A percentile compares a stretch with the other conserved stretches of the same genome.
These are phyloP conservation scores for Pseudogymnoascus sp. DNA, from an alignment of 2,329 filamentous ascomycete genomes.

Conservation along the genomic window DNA sequence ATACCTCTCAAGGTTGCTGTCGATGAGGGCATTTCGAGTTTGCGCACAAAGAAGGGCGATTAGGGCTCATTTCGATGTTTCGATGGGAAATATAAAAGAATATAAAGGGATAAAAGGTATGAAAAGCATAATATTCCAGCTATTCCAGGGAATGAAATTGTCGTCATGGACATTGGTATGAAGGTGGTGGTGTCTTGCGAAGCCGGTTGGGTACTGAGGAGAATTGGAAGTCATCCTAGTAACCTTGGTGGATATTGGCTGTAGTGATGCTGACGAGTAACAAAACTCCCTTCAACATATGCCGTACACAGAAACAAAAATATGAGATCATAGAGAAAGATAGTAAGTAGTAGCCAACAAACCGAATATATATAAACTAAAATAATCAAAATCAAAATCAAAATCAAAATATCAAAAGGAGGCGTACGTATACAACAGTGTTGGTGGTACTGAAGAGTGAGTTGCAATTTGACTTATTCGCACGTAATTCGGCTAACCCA, in stretches of 20 bases:
- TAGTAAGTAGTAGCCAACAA: not conserved
- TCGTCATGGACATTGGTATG: not conserved
- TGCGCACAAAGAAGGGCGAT: not conserved
- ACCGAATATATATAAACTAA: not conserved
- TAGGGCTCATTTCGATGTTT: not conserved
- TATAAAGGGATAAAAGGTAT: not conserved
- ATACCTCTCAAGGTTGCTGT: slow-evolving; percentile 2
- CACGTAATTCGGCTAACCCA: not conserved
- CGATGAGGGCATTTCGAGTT: not conserved
- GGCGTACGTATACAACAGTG: not conserved
- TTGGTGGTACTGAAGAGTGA: not conserved
- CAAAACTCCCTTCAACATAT: not conserved
- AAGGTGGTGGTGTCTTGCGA: not conserved
- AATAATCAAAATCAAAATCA: not conserved
- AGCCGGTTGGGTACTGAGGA: not conserved
- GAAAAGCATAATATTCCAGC: not conserved
- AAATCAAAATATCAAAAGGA: not conserved
- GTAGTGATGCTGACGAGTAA: not conserved
- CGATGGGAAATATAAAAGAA: not conserved
- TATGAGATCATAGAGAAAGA: not conserved
- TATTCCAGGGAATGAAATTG: not conserved
- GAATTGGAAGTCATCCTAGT: not conserved
- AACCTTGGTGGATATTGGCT: not conserved
- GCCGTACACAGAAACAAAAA: not conserved
- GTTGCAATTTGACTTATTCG: not conserved